phyloP scores from a whole-genome alignment of 768 basidiomycete genomes.

The Kwoniella sp. region DNA sequence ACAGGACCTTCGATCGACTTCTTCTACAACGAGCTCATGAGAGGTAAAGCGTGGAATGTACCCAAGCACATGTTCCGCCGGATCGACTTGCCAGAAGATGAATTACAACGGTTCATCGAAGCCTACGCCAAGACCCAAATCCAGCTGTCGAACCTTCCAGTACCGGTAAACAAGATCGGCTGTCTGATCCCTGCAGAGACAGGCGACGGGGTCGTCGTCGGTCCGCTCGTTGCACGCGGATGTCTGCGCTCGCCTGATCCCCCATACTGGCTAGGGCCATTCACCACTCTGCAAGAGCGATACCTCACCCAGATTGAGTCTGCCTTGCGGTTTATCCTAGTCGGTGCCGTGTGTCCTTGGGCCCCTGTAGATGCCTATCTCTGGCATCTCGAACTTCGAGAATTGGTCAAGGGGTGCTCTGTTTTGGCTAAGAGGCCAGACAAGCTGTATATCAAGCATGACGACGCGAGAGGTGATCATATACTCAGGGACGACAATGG shows the following conservation, averaged over 20 bases:
- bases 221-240: neutral
- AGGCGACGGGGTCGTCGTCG: neutral
- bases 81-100: neutral
- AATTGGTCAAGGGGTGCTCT: constrained; percentile 8
- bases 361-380: constrained; percentile 7
- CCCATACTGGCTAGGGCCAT: constrained; percentile 24
- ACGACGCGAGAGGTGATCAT: constrained; percentile 43
- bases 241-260: neutral
- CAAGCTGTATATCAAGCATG: constrained; percentile 32
- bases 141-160: neutral
- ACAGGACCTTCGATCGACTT: constrained; percentile 2
- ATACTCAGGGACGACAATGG: constrained; percentile 39
- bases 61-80: neutral
- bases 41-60: neutral
- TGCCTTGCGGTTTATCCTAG: neutral
- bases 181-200: constrained; percentile 1
- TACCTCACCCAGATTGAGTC: constrained; percentile 20
- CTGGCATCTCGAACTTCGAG: constrained; percentile 13
- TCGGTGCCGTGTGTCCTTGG: neutral
- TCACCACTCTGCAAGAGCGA: constrained; percentile 14
- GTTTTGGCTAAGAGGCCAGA: constrained; percentile 4
- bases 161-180: constrained; percentile 9
- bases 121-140: constrained; percentile 8
- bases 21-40: constrained; percentile 14
- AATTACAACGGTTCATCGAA: constrained; percentile 4